Percentiles rank a stretch among this genome's conserved stretches.
These are phyloP conservation scores for Leccinellum rugosiceps DNA, from an alignment of 768 basidiomycete species.

Conservation along the genomic window DNA sequence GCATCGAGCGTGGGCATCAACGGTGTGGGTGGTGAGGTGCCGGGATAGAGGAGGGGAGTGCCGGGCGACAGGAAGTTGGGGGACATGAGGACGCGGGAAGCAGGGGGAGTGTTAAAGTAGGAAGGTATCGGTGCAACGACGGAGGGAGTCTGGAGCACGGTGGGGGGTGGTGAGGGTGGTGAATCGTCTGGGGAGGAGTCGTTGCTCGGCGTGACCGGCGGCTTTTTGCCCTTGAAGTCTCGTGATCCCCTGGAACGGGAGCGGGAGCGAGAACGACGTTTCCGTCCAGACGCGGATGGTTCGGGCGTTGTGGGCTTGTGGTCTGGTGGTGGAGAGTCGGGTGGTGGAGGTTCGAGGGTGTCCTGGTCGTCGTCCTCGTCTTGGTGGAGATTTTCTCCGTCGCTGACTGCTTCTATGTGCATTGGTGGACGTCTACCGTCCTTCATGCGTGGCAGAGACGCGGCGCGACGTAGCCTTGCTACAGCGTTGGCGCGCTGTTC, in stretches of 20 bases:
- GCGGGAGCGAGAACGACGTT: constrained; percentile 72
- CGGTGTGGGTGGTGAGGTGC: constrained; percentile 59
- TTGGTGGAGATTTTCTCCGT: constrained; percentile 60
- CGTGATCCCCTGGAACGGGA: constrained; percentile 58
- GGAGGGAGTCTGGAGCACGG: constrained; percentile 24
- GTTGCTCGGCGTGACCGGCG: constrained; percentile 44
- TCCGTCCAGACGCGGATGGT: constrained; percentile 43
- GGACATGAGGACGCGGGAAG: constrained; percentile 38
- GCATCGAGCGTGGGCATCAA: constrained; percentile 75
- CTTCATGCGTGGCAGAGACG: constrained; percentile 88
- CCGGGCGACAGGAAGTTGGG: constrained; percentile 54
- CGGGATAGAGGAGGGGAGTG: constrained; percentile 58
- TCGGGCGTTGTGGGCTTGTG: constrained; percentile 37
- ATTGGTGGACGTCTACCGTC: constrained; percentile 85
- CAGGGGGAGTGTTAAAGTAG: constrained; percentile 45
- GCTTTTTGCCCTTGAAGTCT: constrained; percentile 66
- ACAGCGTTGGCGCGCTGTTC: constrained; percentile 87
- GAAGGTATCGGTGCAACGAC: constrained; percentile 55
- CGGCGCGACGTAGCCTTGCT: constrained; percentile 87
- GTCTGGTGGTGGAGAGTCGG: constrained; percentile 30
- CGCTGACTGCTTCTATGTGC: constrained; percentile 80
- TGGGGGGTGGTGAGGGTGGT: constrained; percentile 30
- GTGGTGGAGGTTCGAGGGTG: constrained; percentile 7
- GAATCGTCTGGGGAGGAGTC: constrained; percentile 73
- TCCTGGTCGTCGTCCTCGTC: constrained; percentile 32